These are phyloP conservation scores for Picea glauca DNA, from an alignment of 75 land plant genomes.

Conservation along the genomic window DNA sequence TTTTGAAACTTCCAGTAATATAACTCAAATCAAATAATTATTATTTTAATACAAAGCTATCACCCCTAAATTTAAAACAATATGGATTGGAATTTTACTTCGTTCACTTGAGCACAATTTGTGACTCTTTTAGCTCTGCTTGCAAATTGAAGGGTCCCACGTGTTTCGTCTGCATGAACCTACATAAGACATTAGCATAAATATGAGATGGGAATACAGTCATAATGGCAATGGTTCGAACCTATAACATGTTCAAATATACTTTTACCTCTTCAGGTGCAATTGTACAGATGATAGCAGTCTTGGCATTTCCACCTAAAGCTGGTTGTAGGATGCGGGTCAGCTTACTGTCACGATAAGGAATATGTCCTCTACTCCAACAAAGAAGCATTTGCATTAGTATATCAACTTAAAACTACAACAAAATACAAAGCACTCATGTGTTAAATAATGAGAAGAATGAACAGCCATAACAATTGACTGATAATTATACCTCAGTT, in stretches of 20 bases:
- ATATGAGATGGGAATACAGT: neutral
- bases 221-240: no score
- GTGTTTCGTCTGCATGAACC: constrained; percentile 95
- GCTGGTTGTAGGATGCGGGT: constrained; percentile 98
- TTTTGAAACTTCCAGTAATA: no score
- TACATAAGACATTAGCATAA: constrained; percentile 14
- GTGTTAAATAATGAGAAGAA: neutral
- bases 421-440: neutral
- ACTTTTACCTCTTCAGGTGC: constrained; percentile 94
- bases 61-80: neutral
- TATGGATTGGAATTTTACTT: constrained; percentile 36
- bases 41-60: no score
- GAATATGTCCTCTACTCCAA: constrained; percentile 77
- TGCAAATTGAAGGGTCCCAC: constrained; percentile 96
- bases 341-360: constrained; percentile 96
- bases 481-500: constrained; percentile 61
- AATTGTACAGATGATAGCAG: constrained; percentile 96
- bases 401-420: neutral
- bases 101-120: constrained; percentile 98
- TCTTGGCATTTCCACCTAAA: constrained; percentile 98
- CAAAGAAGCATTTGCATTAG: neutral
- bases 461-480: neutral
- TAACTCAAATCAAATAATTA: neutral
- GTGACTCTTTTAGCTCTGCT: constrained; percentile 96
- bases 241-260: neutral